Evolutionary conservation across 169 alveolate species (phyloP).

Genomic region (Plasmodium cynomolgi): DNA sequence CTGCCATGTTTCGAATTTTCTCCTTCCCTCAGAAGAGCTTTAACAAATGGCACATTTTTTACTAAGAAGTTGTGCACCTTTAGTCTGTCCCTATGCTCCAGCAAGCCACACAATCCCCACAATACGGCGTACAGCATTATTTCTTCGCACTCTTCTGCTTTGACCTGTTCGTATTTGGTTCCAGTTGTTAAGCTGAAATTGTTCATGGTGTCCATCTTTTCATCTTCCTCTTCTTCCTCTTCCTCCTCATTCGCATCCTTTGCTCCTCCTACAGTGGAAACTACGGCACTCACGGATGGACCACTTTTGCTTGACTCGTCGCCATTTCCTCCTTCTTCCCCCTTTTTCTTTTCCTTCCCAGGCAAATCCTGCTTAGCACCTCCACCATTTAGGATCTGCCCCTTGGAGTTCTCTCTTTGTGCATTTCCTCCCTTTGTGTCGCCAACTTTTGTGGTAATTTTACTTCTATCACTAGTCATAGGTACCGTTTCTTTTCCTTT

Average conservation of each 20-base stretch:
- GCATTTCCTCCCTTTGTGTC: background rate
- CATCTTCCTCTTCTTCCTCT: constrained; percentile 28
- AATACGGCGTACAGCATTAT: constrained; percentile 63
- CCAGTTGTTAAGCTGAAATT: background rate
- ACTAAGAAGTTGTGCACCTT: constrained; percentile 65
- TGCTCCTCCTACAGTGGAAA: background rate
- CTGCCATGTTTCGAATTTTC: background rate
- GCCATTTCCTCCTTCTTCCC: constrained; percentile 12
- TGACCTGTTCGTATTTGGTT: constrained; percentile 50
- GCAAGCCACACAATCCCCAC: constrained; percentile 74
- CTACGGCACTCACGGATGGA: background rate
- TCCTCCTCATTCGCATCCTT: background rate
- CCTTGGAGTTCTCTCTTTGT: background rate
- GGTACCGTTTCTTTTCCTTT: constrained; percentile 14
- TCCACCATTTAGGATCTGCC: background rate
- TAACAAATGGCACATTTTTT: constrained; percentile 45
- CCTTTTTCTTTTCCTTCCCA: background rate
- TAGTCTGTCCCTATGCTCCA: constrained; percentile 37
- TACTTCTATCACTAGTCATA: constrained; percentile 6
- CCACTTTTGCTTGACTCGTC: background rate
- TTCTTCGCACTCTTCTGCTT: constrained; percentile 73
- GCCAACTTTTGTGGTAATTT: background rate
- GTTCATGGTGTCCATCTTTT: constrained; percentile 18
- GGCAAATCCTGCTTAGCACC: constrained; percentile 1
- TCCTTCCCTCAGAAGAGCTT: background rate